Base-by-base conservation (phyloP, 108 stramenopile species). In the Ochromonas danica region DNA sequence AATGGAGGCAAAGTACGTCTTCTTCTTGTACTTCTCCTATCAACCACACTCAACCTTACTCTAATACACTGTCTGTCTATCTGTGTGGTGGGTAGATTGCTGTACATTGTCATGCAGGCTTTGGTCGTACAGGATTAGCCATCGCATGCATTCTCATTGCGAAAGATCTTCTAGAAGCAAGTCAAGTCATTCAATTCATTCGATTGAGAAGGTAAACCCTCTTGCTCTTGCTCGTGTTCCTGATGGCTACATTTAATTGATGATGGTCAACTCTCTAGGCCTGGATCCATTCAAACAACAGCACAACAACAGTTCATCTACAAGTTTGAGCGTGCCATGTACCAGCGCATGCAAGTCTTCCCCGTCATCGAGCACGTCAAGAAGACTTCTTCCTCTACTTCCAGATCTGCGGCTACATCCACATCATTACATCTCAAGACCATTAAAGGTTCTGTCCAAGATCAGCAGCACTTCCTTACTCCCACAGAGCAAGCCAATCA, bases 31-130 rank as follows among this genome's bases (percentile, higher is more conserved):
- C n/a, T n/a, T n/a, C n/a, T n/a, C n/a, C n/a, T n/a, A n/a, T n/a
- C n/a, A n/a, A n/a, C n/a, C n/a, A n/a, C n/a, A n/a, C n/a, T n/a
- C n/a, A n/a, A n/a, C n/a, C n/a, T n/a, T n/a, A n/a, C n/a, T n/a
- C n/a, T n/a, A n/a, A n/a, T n/a, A n/a, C n/a, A n/a, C n/a, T n/a
- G n/a, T 17, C 67, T 70, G 67, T 70, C 22, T 40, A 40, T 70
- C 14, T 40, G 10, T 40, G 51, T 57, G 40, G 17, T 10, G 67
- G 25, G 30, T 81, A 84, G 74, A 82, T 84, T 36, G 84, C 84
- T 1, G 84, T 85, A 1, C 84, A 85, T 30, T 85, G 84, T 51
- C 84, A 85, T 57, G 84, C 84, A 41, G 84, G 84, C 39, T 85
- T 71, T 79, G 84, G 84, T 0, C 77, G 84, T 2, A 84, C 84